These are phyloP conservation scores for Dentipellis sp. DNA, from an alignment of 768 basidiomycete genomes.

Conservation along the genomic window DNA sequence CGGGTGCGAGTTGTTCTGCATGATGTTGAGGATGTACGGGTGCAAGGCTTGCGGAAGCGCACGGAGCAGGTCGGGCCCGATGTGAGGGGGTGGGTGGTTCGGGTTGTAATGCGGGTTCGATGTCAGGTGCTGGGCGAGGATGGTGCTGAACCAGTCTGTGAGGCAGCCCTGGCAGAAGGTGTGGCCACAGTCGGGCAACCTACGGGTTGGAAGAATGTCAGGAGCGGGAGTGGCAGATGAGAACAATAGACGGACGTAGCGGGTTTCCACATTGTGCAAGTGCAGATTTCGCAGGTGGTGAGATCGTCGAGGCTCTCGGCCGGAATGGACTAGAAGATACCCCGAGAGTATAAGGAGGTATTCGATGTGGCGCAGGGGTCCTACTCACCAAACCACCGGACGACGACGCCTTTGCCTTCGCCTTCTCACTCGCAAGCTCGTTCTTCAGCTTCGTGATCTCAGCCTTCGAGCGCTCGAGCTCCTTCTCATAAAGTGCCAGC, in stretches of 20 bases:
- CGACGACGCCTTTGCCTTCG: not conserved
- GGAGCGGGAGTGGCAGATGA: not conserved
- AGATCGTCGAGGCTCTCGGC: slow-evolving; percentile 35
- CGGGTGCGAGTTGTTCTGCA: slow-evolving; percentile 7
- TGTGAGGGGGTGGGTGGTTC: not conserved
- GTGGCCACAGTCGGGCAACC: slow-evolving; percentile 58
- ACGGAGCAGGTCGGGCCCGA: not conserved
- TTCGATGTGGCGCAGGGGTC: not conserved
- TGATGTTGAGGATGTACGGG: not conserved
- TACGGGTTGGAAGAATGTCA: slow-evolving; percentile 17
- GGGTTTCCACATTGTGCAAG: slow-evolving; percentile 54
- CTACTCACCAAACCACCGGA: not conserved
- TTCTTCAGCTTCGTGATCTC: not conserved
- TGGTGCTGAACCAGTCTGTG: slow-evolving; percentile 42
- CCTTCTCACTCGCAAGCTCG: not conserved
- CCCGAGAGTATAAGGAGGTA: not conserved
- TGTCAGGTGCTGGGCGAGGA: slow-evolving; percentile 38
- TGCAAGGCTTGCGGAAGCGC: slow-evolving; percentile 9
- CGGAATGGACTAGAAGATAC: not conserved
- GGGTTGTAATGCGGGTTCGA: slow-evolving; percentile 35
- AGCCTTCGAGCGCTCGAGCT: not conserved
- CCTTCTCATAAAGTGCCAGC: not conserved
- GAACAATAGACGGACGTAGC: slow-evolving; percentile 38
- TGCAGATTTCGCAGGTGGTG: slow-evolving; percentile 58
- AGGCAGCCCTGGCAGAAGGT: slow-evolving; percentile 59